Percentiles rank a stretch among this genome's conserved stretches.
Conservation (phyloP, 345 rosid genomes). For the Syzygium grande region DNA sequence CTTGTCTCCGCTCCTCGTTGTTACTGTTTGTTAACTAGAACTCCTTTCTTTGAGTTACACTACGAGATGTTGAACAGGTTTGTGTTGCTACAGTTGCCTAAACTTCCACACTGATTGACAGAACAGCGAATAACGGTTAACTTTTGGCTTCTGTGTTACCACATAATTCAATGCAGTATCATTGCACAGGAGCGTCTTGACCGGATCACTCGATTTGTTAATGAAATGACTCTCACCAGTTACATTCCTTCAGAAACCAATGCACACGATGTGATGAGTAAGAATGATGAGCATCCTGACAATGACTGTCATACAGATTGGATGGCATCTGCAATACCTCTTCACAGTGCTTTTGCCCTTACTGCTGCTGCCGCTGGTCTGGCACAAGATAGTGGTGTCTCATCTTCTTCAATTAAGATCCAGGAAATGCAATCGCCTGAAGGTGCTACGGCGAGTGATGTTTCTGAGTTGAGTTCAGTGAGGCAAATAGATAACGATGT, state of each 20-base stretch:
- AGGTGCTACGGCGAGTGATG: constrained; percentile 45
- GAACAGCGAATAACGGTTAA: background rate
- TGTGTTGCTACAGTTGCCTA: constrained; percentile 7
- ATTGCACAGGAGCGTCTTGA: constrained; percentile 96
- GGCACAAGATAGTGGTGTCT: constrained; percentile 48
- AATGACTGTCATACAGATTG: constrained; percentile 40
- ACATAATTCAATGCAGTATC: constrained; percentile 60
- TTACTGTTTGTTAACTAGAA: constrained; percentile 86
- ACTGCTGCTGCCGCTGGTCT: constrained; percentile 85
- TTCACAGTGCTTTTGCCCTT: constrained; percentile 59
- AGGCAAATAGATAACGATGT: constrained; percentile 57
- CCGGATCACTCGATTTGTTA: constrained; percentile 75
- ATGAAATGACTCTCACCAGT: constrained; percentile 57
- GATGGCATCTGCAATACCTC: constrained; percentile 81
- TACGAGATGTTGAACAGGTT: constrained; percentile 96
- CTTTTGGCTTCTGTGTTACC: background rate
- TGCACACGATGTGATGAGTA: constrained; percentile 25
- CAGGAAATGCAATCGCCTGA: constrained; percentile 62
- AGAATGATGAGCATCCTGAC: constrained; percentile 19
- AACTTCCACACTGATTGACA: background rate
- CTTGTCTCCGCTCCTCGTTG: constrained; percentile 98
- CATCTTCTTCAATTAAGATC: constrained; percentile 32
- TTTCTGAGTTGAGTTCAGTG: constrained; percentile 54
- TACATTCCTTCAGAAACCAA: constrained; percentile 29
- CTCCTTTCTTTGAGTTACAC: constrained; percentile 95